Base-by-base conservation (phyloP, 345 rosid species). In the Arabidopsis suecica region DNA sequence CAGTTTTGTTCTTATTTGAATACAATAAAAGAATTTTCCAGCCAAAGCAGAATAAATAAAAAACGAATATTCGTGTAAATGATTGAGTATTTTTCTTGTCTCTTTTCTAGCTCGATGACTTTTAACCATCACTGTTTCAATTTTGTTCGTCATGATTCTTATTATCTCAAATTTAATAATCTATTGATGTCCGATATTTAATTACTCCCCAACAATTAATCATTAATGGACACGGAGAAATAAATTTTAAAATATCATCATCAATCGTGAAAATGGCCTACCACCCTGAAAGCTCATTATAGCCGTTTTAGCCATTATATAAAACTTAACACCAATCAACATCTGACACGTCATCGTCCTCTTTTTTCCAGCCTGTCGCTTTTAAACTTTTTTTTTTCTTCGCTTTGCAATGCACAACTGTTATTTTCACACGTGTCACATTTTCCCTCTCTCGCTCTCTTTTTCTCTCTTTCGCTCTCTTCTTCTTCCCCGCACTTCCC, bases 371-470 rank as follows among this genome's bases (percentile, higher is more conserved):
- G 77, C 57, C 78, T 71, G 82, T 80, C 80, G 75, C 61, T 38
- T 10, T 7, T 47, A 6, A 11, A 61, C 13, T 5, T 48, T 73
- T 37, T 34, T 57, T 56, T 50, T 16, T 47, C 41, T 64, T 50
- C 70, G 40, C 41, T 33, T 79, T 59, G 5, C 3, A 49, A 16
- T 5, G 20, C 59, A 28, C 81, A 78, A 65, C 72, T 63, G 68
- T 71, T 45, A 3, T 22, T 54, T 4, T 22, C 54, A 62, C 83
- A 79, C 82, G 83, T 84, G 85, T 84, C 83, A 47, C 42, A 61
- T 11, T n/a, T 23, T 16, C 22, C 60, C 48, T 23, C 63, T 4
- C 18, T 1, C 2, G 1, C 23, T 22, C 23, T 22, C 23, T 22
- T 13, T 76, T 60, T 20, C 47, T 20, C 68, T 18, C 14, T 14